Conservation (phyloP, 306 rosid genomes). For the Corylus avellana region DNA sequence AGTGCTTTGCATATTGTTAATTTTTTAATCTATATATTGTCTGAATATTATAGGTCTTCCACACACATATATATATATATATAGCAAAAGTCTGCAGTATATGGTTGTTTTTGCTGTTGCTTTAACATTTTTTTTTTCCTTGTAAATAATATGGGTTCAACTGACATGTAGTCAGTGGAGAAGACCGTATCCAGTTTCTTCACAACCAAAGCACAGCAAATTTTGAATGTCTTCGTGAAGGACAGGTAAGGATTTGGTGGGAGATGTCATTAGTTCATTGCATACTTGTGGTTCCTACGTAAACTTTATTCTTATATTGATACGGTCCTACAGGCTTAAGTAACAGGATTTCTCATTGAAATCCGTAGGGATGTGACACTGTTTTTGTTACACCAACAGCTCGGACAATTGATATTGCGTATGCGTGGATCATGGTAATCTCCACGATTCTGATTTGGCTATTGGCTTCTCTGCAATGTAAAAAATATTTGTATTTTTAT, state of each 20-base stretch:
- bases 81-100: background rate
- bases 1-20: background rate
- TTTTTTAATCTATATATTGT: background rate
- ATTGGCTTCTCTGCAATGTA: slow-evolving; percentile 24
- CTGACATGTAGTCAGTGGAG: slow-evolving; percentile 72
- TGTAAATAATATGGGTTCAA: slow-evolving; percentile 27
- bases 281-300: slow-evolving; percentile 18
- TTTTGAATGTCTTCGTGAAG: slow-evolving; percentile 69
- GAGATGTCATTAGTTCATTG: slow-evolving; percentile 33
- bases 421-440: slow-evolving; percentile 91
- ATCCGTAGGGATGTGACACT: slow-evolving; percentile 93
- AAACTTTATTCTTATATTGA: slow-evolving; percentile 42
- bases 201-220: slow-evolving; percentile 95
- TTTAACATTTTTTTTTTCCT: slow-evolving; percentile 10
- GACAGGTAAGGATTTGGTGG: slow-evolving; percentile 63
- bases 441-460: slow-evolving; percentile 10
- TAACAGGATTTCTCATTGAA: slow-evolving; percentile 73
- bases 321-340: slow-evolving; percentile 60
- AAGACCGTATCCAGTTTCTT: slow-evolving; percentile 86
- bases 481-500: slow-evolving; percentile 7
- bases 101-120: slow-evolving; percentile 7
- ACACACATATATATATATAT: background rate
- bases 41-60: background rate
- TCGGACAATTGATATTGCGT: slow-evolving; percentile 89
- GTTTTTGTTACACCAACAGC: slow-evolving; percentile 97